Percentiles rank a stretch among this genome's conserved stretches.
These are phyloP conservation scores for Letharia columbiana DNA, from an alignment of 495 filamentous ascomycete genomes.

Conservation along the genomic window DNA sequence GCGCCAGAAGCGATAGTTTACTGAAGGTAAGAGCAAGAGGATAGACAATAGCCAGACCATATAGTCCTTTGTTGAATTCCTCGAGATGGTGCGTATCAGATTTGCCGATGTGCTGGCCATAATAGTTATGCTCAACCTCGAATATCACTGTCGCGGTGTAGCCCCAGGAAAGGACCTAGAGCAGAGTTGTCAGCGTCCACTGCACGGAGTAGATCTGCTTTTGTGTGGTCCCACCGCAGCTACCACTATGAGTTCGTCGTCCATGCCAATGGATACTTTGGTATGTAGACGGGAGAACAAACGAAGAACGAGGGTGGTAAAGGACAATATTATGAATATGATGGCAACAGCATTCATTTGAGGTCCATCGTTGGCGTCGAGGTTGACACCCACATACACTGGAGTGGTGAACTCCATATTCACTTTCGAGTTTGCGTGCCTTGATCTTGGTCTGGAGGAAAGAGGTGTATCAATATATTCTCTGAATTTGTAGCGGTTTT, in stretches of 20 bases:
- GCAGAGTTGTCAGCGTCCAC: background rate
- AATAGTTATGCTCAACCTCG: background rate
- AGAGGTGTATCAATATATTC: background rate
- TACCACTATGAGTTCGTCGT: background rate
- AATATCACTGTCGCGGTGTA: background rate
- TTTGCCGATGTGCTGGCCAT: conserved; percentile 1
- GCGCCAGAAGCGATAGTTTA: background rate
- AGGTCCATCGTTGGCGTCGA: background rate
- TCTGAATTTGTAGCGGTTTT: background rate
- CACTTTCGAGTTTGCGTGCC: background rate
- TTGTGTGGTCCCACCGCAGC: background rate
- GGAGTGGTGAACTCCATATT: background rate
- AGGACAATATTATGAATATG: background rate
- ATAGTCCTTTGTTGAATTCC: conserved; percentile 1
- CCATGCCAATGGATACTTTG: background rate
- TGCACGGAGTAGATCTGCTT: background rate
- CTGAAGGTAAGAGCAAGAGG: conserved; percentile 1
- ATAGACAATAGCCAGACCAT: background rate
- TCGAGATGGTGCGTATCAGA: background rate
- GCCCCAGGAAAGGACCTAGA: background rate
- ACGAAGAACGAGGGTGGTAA: background rate
- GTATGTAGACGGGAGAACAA: background rate
- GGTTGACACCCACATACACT: background rate
- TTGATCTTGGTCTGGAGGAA: background rate
- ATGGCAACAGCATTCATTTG: background rate